Evolutionary conservation across 2,329 filamentous ascomycete genomes (phyloP).

Genomic region (Xylaria sp.): DNA sequence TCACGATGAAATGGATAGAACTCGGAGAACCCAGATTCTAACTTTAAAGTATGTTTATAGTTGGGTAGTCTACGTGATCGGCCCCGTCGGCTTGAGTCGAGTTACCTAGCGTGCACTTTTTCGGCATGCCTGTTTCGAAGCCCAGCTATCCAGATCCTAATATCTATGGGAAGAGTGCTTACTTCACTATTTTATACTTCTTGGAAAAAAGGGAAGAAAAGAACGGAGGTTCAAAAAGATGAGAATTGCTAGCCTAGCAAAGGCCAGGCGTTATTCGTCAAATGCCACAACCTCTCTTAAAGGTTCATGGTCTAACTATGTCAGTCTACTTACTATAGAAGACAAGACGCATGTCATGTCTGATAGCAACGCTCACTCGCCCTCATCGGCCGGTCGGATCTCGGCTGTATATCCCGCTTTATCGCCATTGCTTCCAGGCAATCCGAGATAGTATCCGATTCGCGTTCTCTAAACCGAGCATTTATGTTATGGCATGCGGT

Average conservation of each 20-base stretch:
- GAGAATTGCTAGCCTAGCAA: background rate
- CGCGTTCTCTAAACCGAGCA: background rate
- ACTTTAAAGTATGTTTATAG: background rate
- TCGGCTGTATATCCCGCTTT: background rate
- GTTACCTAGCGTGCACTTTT: background rate
- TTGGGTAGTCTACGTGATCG: background rate
- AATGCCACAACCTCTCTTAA: background rate
- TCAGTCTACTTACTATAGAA: background rate
- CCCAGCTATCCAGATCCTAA: background rate
- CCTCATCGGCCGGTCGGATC: conserved; percentile 8
- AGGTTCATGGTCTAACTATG: conserved; percentile 2
- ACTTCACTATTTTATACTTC: background rate
- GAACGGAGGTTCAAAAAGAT: background rate
- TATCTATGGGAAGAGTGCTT: background rate
- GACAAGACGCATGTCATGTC: conserved; percentile 1
- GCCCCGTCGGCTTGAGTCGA: background rate
- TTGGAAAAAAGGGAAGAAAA: too few relatives aligned
- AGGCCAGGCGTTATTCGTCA: background rate
- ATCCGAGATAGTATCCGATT: background rate
- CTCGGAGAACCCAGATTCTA: background rate
- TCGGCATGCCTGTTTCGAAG: background rate
- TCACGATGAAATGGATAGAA: background rate
- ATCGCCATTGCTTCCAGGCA: background rate
- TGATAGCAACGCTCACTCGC: conserved; percentile 7
- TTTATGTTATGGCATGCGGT: background rate